These are phyloP conservation scores for Pigoraptor vietnamica DNA, from an alignment of 78 protist species.

Conservation along the genomic window DNA sequence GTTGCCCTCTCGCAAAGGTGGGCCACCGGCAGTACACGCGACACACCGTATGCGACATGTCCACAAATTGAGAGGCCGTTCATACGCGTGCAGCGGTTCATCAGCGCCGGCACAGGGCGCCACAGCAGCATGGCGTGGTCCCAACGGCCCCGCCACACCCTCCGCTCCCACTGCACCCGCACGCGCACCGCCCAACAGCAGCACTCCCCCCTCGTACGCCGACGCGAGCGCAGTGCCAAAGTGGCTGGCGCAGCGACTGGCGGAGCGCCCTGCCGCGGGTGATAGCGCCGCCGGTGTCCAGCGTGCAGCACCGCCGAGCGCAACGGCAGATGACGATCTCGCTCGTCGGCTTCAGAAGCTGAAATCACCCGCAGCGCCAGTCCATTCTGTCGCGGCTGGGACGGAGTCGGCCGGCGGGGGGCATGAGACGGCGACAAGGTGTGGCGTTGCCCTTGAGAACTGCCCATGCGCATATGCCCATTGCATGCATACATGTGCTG, in stretches of 20 bases:
- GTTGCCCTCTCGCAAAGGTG: not conserved
- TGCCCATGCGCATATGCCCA: not conserved
- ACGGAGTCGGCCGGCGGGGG: no score
- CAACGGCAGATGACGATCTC: not conserved
- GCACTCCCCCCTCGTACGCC: not conserved
- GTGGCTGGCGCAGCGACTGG: not conserved
- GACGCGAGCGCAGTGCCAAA: not conserved
- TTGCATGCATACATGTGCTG: not conserved
- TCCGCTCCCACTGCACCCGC: no score
- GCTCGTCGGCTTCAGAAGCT: not conserved
- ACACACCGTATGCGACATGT: not conserved
- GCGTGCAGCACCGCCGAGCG: not conserved
- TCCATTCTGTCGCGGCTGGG: not conserved
- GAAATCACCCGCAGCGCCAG: not conserved
- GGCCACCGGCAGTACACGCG: not conserved
- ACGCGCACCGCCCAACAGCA: not conserved
- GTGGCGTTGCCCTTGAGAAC: not conserved
- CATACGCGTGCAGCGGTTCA: not conserved
- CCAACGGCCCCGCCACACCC: no score
- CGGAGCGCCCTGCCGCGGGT: not conserved
- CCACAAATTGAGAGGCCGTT: not conserved
- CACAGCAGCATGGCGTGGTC: no score
- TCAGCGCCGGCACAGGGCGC: not conserved
- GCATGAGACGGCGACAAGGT: not conserved
- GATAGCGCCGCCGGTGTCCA: no score